These are phyloP conservation scores for Paraphaeosphaeria sporulosa DNA, from an alignment of 2,329 filamentous ascomycete genomes.

Conservation along the genomic window DNA sequence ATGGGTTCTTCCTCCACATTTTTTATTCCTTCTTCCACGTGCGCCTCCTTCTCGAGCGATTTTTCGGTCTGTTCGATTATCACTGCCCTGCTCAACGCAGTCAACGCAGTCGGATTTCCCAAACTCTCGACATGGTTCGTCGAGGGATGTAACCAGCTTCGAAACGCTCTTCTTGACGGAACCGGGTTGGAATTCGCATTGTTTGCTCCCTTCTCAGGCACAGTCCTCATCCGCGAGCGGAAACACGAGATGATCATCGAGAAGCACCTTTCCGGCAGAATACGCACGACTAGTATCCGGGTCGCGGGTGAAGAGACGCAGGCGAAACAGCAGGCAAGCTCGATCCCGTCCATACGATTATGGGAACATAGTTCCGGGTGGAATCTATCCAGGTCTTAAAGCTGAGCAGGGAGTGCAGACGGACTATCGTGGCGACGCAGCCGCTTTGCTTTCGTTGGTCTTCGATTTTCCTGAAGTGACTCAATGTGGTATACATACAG, in stretches of 20 bases:
- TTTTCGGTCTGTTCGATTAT: not conserved
- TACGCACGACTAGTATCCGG: conserved; percentile 26
- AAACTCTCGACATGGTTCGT: not conserved
- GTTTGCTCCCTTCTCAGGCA: not conserved
- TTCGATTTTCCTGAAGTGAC: not conserved
- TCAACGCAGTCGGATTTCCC: not conserved
- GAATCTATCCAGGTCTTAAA: conserved; percentile 36
- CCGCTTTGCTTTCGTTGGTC: conserved; percentile 14
- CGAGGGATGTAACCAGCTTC: conserved; percentile 7
- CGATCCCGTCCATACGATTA: conserved; percentile 35
- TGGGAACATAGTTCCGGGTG: conserved; percentile 36
- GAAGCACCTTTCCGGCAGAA: conserved; percentile 18
- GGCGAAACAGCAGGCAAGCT: conserved; percentile 31
- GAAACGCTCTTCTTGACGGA: not conserved
- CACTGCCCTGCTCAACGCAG: not conserved
- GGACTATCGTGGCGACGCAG: conserved; percentile 36
- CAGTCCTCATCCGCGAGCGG: not conserved
- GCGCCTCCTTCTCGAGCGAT: not conserved
- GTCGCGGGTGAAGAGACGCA: conserved; percentile 36
- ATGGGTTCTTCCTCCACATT: not conserved
- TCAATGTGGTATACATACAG: conserved; percentile 19
- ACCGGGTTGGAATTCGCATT: not conserved
- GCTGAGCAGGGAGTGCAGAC: conserved; percentile 28
- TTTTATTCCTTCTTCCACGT: not conserved
- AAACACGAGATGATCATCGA: not conserved